Base-by-base conservation (phyloP, 2,329 filamentous ascomycete species). In the Calonectria pteridis region DNA sequence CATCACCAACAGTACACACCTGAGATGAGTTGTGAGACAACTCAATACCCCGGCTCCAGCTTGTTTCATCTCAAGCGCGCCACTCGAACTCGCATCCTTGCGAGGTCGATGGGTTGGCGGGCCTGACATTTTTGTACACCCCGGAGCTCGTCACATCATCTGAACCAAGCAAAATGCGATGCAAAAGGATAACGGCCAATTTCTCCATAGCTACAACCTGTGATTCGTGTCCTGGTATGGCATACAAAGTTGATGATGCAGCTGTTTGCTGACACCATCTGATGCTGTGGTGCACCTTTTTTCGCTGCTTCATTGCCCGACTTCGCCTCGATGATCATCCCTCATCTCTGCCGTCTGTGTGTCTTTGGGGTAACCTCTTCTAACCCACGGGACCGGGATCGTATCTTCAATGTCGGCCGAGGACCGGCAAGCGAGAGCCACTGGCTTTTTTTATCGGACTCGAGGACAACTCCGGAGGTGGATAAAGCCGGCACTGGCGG, bases 21-120 rank as follows among this genome's bases (percentile, higher is more conserved):
- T 33, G 35, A 49, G 69, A 64, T 28, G 55, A 43, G 23, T 55
- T 28, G 35, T 50, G 49, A 72, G 69, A 67, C 53, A 31, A 68
- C 62, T 67, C 50, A 68, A 69, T 37, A 75, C 72, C 77, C 77
- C 55, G 37, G 76, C 35, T 70, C 71, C 67, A 73, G 71, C 75
- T 74, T 79, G 75, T 79, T 79, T 79, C 77, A 77, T 66, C 50
- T 59, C 73, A 51, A 51, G 67, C 51, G 51, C 55, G 71, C 50
- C 66, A 68, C 40, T 73, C 46, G 72, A 55, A 72, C 73, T 67
- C 67, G 58, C 62, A 76, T 76, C 71, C 66, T 78, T 70, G 69
- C 53, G 67, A 63, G 59, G 43, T 62, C 33, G 62, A 35, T 55
- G 64, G 31, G 58, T 35, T 28, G 62, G 59, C 58, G 40, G 66